These are phyloP conservation scores for Paramyrothecium sp. DNA, from an alignment of 2,329 filamentous ascomycete genomes.

Conservation along the genomic window DNA sequence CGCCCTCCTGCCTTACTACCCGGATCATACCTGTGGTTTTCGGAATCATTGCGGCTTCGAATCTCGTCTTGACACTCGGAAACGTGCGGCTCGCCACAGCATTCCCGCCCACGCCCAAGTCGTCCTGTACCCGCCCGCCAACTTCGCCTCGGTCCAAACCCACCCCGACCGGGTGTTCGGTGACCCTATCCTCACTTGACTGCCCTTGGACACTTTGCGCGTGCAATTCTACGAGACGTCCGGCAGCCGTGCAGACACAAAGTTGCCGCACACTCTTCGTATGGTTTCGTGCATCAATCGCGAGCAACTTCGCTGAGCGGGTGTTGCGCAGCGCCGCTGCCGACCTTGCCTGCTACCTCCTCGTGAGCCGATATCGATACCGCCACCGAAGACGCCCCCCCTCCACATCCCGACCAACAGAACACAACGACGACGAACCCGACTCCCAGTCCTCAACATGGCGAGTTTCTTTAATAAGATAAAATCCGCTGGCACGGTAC, in stretches of 20 bases:
- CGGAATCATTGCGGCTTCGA: no score
- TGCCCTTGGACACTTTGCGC: no score
- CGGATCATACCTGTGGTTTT: no score
- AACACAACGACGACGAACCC: conserved; percentile 11
- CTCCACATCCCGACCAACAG: background rate
- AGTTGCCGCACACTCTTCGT: conserved; percentile 12
- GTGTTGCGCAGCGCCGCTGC: conserved; percentile 33
- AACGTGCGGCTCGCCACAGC: no score
- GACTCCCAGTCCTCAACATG: conserved; percentile 36
- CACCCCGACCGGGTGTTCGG: background rate
- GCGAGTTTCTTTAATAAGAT: conserved; percentile 59
- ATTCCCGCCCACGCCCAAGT: no score
- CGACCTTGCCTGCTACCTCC: conserved; percentile 16
- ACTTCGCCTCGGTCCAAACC: background rate
- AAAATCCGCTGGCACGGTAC: conserved; percentile 53
- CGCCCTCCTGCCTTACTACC: background rate
- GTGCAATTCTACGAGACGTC: background rate
- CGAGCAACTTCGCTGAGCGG: conserved; percentile 26
- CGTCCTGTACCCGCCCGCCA: no score
- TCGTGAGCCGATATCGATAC: conserved; percentile 6
- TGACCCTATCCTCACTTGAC: background rate
- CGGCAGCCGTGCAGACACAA: no score
- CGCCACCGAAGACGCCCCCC: background rate
- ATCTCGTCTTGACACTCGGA: no score
- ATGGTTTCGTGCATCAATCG: conserved; percentile 20